A percentile compares a stretch with the other conserved stretches of the same genome.
phyloP scores from a whole-genome alignment of 768 basidiomycete genomes.

The Naganishia kalamii region DNA sequence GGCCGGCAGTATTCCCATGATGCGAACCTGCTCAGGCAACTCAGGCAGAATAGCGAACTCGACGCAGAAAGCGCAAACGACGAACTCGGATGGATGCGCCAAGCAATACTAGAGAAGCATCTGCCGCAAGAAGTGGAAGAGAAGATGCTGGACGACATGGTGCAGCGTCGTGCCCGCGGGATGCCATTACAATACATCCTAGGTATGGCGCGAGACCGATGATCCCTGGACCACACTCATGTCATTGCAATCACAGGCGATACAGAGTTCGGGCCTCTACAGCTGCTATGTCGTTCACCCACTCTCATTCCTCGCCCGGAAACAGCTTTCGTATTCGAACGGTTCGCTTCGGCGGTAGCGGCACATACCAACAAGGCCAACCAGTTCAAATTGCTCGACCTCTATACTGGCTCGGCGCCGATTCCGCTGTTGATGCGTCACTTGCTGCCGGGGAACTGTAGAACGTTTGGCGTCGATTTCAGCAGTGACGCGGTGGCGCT shows the following conservation, averaged over 20 bases:
- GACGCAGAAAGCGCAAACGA: constrained; percentile 29
- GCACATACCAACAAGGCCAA: constrained; percentile 38
- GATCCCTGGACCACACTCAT: neutral
- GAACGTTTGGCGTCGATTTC: neutral
- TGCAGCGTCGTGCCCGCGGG: constrained; percentile 58
- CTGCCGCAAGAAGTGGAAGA: neutral
- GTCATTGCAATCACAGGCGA: constrained; percentile 20
- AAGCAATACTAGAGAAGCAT: constrained; percentile 30
- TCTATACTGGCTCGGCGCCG: constrained; percentile 89
- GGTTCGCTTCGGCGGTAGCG: constrained; percentile 58
- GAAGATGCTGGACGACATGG: constrained; percentile 46
- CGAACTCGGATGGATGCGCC: constrained; percentile 55
- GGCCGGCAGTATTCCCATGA: neutral
- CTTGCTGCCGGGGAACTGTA: constrained; percentile 13
- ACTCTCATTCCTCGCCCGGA: constrained; percentile 91
- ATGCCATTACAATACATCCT: constrained; percentile 89
- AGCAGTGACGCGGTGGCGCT: constrained; percentile 17
- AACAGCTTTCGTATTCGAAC: constrained; percentile 53
- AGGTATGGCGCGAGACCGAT: constrained; percentile 52
- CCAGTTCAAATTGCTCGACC: constrained; percentile 60
- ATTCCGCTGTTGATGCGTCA: constrained; percentile 79
- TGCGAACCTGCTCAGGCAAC: neutral
- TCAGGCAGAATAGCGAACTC: constrained; percentile 36
- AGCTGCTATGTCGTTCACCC: constrained; percentile 66
- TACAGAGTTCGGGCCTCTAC: constrained; percentile 68